phyloP scores from a whole-genome alignment of 2,329 filamentous ascomycete species.

The Alternaria sp. region DNA sequence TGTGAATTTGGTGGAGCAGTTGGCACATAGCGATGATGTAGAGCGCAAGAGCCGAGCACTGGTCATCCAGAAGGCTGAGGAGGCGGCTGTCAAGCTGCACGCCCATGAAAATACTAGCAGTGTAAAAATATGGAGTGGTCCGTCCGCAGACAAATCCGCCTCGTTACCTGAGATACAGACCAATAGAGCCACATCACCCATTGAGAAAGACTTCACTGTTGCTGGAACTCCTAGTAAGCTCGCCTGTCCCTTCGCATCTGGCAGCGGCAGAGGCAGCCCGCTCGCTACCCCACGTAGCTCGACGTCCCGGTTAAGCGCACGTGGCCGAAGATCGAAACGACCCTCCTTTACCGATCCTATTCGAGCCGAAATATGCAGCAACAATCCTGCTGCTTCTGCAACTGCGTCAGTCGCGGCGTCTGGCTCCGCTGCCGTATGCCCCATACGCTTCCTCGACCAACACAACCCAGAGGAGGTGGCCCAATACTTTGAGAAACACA shows the following conservation, averaged over 20 bases:
- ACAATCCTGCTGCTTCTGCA: slow-evolving; percentile 55
- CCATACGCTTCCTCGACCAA: slow-evolving; percentile 90
- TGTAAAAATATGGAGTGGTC: slow-evolving; percentile 52
- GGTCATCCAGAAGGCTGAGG: slow-evolving; percentile 45
- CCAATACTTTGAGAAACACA: slow-evolving; percentile 91
- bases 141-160: slow-evolving; percentile 39
- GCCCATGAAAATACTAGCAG: slow-evolving; percentile 30
- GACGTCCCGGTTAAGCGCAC: slow-evolving; percentile 45
- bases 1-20: slow-evolving; percentile 44
- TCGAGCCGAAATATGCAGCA: slow-evolving; percentile 50
- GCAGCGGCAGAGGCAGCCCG: slow-evolving; percentile 53
- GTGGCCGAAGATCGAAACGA: slow-evolving; percentile 48
- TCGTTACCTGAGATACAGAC: slow-evolving; percentile 31
- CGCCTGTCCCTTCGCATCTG: slow-evolving; percentile 77
- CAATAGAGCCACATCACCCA: slow-evolving; percentile 49
- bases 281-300: slow-evolving; percentile 53
- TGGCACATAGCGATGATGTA: slow-evolving; percentile 43
- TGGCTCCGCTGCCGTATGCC: slow-evolving; percentile 70
- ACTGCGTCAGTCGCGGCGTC: slow-evolving; percentile 52
- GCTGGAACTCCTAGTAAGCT: slow-evolving; percentile 80
- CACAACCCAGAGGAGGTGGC: slow-evolving; percentile 93
- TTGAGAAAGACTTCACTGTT: slow-evolving; percentile 92
- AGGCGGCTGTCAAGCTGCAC: slow-evolving; percentile 37
- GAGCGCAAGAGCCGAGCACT: slow-evolving; percentile 43
- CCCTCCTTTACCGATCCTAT: slow-evolving; percentile 53